Conservation (phyloP, 140 eudicot genomes). For the Anethum foeniculum region DNA sequence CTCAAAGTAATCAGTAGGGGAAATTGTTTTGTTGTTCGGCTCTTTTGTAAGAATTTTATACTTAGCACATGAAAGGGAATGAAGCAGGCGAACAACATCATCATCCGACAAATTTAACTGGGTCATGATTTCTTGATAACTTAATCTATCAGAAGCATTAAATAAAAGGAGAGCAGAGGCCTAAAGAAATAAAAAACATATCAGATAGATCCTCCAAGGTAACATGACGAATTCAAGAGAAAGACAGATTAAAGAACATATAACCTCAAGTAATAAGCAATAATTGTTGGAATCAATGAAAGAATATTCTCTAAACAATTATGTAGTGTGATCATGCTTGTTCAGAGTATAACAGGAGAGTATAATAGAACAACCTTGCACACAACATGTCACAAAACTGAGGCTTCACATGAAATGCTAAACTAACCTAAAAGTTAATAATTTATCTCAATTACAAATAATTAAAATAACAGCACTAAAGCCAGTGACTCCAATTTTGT, state of each 20-base stretch:
- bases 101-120: slow-evolving; percentile 86
- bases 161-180: slow-evolving; percentile 88
- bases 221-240: background rate
- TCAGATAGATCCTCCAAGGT: background rate
- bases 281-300: too few species aligned
- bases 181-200: slow-evolving; percentile 24
- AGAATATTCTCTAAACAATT: too few species aligned
- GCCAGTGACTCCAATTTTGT: too few species aligned
- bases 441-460: too few species aligned
- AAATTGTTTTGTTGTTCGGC: slow-evolving; percentile 79
- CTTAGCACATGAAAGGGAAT: slow-evolving; percentile 90
- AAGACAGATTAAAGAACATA: background rate
- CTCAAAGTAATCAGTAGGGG: slow-evolving; percentile 69
- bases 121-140: slow-evolving; percentile 77
- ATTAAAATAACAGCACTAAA: too few species aligned
- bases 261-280: slow-evolving; percentile 38
- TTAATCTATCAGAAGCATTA: slow-evolving; percentile 69
- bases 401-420: too few species aligned
- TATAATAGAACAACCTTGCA: too few species aligned
- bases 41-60: slow-evolving; percentile 86
- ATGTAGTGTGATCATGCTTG: too few species aligned
- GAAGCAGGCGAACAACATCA: slow-evolving; percentile 84
- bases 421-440: too few species aligned
- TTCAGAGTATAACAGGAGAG: too few species aligned
- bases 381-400: too few species aligned